Conservation (phyloP, 2,329 filamentous ascomycete species). For the Penicillium frequentans region DNA sequence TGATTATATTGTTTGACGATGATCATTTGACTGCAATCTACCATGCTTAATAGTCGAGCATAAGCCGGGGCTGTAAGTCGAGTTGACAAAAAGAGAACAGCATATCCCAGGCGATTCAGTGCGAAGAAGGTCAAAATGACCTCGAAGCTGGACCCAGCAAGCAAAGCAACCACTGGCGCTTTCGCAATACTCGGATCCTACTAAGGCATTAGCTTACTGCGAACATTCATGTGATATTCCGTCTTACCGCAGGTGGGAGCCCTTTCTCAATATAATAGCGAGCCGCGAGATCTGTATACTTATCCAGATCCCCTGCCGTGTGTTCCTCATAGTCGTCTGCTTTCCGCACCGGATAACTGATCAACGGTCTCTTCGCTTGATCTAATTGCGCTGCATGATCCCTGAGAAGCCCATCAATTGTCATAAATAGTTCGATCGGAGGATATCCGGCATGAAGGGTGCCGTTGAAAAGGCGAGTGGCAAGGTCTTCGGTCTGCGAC, state of each 20-base stretch:
- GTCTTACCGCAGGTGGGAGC: slow-evolving; percentile 18
- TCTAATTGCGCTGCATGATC: slow-evolving; percentile 20
- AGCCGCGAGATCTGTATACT: slow-evolving; percentile 23
- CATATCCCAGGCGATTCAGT: slow-evolving; percentile 57
- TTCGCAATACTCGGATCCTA: slow-evolving; percentile 32
- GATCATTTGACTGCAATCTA: slow-evolving; percentile 35
- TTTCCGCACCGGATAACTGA: slow-evolving; percentile 19
- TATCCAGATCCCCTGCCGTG: slow-evolving; percentile 20
- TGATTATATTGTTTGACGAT: slow-evolving; percentile 21
- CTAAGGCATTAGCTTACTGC: neutral
- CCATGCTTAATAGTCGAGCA: slow-evolving; percentile 44
- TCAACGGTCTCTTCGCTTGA: slow-evolving; percentile 11
- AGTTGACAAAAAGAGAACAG: slow-evolving; percentile 56
- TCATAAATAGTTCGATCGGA: slow-evolving; percentile 17
- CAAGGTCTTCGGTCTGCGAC: slow-evolving; percentile 16
- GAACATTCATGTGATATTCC: neutral
- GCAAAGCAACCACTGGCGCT: slow-evolving; percentile 49
- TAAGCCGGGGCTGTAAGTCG: slow-evolving; percentile 55
- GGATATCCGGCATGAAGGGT: slow-evolving; percentile 23
- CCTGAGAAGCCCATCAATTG: slow-evolving; percentile 21
- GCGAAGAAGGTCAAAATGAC: slow-evolving; percentile 57
- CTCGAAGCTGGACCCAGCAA: slow-evolving; percentile 56
- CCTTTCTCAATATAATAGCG: slow-evolving; percentile 19
- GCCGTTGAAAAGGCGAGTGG: slow-evolving; percentile 20
- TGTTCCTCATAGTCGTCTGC: slow-evolving; percentile 24